Evolutionary conservation across 2,329 filamentous ascomycete genomes (phyloP).

Genomic region (Botrytis tulipae): DNA sequence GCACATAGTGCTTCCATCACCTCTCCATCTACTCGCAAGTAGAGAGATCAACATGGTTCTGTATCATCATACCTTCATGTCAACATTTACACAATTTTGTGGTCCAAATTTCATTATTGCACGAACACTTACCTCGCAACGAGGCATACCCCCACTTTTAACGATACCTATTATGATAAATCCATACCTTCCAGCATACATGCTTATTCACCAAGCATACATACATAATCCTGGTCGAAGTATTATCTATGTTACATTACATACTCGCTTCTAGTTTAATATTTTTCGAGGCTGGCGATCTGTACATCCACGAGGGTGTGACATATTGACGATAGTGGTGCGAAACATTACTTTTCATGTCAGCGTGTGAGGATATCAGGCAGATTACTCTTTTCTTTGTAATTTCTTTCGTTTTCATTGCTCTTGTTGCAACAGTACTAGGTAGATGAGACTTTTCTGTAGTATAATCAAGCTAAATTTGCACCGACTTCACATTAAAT

Average conservation of each 20-base stretch:
- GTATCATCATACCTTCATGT: slow-evolving; percentile 17
- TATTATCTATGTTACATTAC: slow-evolving; percentile 33
- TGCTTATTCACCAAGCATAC: slow-evolving; percentile 34
- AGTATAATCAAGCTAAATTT: slow-evolving; percentile 32
- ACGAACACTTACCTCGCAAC: slow-evolving; percentile 24
- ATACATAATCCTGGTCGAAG: slow-evolving; percentile 30
- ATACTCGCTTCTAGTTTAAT: slow-evolving; percentile 31
- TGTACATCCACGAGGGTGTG: slow-evolving; percentile 34
- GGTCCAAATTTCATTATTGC: slow-evolving; percentile 22
- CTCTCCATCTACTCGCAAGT: slow-evolving; percentile 38
- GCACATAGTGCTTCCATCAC: slow-evolving; percentile 24
- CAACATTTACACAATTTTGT: slow-evolving; percentile 25
- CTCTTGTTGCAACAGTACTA: slow-evolving; percentile 30
- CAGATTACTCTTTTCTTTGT: slow-evolving; percentile 34
- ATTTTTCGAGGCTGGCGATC: slow-evolving; percentile 36
- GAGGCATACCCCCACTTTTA: slow-evolving; percentile 30
- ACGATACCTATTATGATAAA: slow-evolving; percentile 20
- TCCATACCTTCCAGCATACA: slow-evolving; percentile 29
- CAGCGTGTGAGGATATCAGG: slow-evolving; percentile 33
- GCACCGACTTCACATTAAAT: neutral
- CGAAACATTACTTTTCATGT: slow-evolving; percentile 36
- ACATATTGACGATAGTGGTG: slow-evolving; percentile 34
- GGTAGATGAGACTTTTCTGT: slow-evolving; percentile 30
- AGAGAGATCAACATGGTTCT: slow-evolving; percentile 12
- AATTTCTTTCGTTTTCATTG: slow-evolving; percentile 32